Base-by-base conservation (phyloP, 2,329 filamentous ascomycete genomes). In the Colletotrichum godetiae region DNA sequence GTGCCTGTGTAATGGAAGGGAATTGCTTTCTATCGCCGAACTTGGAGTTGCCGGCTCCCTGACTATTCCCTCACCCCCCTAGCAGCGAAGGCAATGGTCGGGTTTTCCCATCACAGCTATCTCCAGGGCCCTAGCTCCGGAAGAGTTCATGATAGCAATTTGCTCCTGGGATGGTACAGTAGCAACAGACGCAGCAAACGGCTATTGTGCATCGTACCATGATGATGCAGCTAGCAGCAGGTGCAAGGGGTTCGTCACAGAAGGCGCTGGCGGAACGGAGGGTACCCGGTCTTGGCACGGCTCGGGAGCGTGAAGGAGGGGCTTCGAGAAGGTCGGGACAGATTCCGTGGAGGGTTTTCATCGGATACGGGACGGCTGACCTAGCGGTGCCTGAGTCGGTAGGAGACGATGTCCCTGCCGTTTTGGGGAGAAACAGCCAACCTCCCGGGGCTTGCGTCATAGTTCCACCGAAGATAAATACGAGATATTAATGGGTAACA, bases 201-300 rank as follows among this genome's bases (percentile, higher is more conserved):
- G 27, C 29, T 33, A 31, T 24, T 15, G 5, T 37, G 3, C 53
- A 42, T 24, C 46, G 35, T 65, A 35, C 24, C 66, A 64, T 6
- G n/a, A 58, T 35, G 53, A 69, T 56, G 46, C 24, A 49, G 27
- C 35, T 63, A 24, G 29, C 55, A 31, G 24, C 33, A 57, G 24
- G 27, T 70, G 60, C 67, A 73, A 61, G 56, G 70, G 19, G 67
- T 70, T 70, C 70, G 70, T 70, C 67, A 57, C 70, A 73, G 64
- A 65, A 22, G 35, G 7, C 24, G 46, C 29, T 55, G 46, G 56
- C 67, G 56, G 56, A 55, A 70, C 33, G 67, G 67, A 70, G 56
- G 56, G 42, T 24, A 46, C 67, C 70, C 56, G 60, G 56, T 60
- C 60, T 73, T 70, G 67, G 46, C 33, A n/a, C 33, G 35, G 67